These are phyloP conservation scores for Dendrocalamus sinicus DNA, from an alignment of 176 grass and related monocot species.

Conservation along the genomic window DNA sequence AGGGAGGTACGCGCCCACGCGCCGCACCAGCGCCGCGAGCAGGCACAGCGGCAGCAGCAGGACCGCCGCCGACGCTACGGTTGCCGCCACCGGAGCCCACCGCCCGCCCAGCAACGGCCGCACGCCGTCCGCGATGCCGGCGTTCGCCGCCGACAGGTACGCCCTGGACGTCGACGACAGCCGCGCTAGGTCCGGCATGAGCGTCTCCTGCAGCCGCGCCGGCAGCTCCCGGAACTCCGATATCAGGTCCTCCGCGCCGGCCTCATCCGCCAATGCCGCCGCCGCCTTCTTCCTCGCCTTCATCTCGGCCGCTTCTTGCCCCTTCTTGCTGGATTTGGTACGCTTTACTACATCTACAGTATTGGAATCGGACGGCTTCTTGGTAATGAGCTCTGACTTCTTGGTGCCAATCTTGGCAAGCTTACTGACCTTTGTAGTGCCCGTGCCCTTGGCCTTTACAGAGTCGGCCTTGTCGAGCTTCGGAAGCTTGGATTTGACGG, in stretches of 20 bases:
- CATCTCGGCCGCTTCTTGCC: constrained; percentile 1
- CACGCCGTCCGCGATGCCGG: constrained; percentile 71
- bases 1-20: constrained; percentile 71
- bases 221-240: constrained; percentile 76
- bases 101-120: constrained; percentile 66
- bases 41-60: constrained; percentile 75
- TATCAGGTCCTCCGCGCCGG: constrained; percentile 61
- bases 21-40: constrained; percentile 64
- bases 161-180: constrained; percentile 75
- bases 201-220: constrained; percentile 59
- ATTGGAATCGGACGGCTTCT: constrained; percentile 49
- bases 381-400: constrained; percentile 33
- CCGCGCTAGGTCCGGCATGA: constrained; percentile 81
- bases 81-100: constrained; percentile 59
- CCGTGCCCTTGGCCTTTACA: constrained; percentile 37
- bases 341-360: constrained; percentile 25
- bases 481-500: constrained; percentile 52
- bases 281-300: constrained; percentile 35
- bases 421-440: not conserved
- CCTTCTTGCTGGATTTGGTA: constrained; percentile 58
- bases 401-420: constrained; percentile 35
- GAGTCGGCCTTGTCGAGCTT: constrained; percentile 49
- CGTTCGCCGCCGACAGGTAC: constrained; percentile 85
- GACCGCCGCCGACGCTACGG: constrained; percentile 60
- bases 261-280: constrained; percentile 48